Percentiles rank a stretch among this genome's conserved stretches.
These are phyloP conservation scores for Chenopodium album DNA, from an alignment of 148 eudicot genomes.

Conservation along the genomic window DNA sequence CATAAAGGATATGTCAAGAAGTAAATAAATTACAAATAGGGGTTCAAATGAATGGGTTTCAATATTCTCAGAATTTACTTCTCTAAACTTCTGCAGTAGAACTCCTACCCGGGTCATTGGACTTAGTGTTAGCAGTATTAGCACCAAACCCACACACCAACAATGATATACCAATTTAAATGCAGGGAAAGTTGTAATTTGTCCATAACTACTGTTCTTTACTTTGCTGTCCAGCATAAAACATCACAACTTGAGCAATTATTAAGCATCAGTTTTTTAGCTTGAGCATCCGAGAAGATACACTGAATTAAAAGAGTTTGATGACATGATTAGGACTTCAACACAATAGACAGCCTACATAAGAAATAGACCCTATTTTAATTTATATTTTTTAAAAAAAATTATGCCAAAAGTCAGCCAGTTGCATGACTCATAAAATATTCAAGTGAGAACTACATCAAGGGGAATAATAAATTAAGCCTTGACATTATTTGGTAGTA, in stretches of 20 bases:
- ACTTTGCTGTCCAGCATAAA: constrained; percentile 17
- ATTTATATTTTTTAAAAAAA: neutral
- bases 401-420: constrained; percentile 37
- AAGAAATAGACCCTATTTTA: constrained; percentile 26
- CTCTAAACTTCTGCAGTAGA: neutral
- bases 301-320: constrained; percentile 22
- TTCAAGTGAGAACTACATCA: constrained; percentile 20
- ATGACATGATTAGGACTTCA: constrained; percentile 15
- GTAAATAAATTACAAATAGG: neutral
- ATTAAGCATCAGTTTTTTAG: constrained; percentile 5
- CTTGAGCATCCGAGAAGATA: constrained; percentile 4
- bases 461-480: constrained; percentile 23
- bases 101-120: neutral
- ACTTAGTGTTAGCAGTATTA: neutral
- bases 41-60: neutral
- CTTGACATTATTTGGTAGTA: constrained; percentile 4
- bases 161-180: neutral
- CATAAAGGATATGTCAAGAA: constrained; percentile 6
- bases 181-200: constrained; percentile 12
- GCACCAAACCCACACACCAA: neutral
- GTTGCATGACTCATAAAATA: constrained; percentile 28
- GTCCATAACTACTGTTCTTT: constrained; percentile 7
- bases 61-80: no score
- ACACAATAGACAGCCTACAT: constrained; percentile 11
- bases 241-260: constrained; percentile 17